Base-by-base conservation (phyloP, 495 filamentous ascomycete genomes). In the Friedmanniomyces simplex region DNA sequence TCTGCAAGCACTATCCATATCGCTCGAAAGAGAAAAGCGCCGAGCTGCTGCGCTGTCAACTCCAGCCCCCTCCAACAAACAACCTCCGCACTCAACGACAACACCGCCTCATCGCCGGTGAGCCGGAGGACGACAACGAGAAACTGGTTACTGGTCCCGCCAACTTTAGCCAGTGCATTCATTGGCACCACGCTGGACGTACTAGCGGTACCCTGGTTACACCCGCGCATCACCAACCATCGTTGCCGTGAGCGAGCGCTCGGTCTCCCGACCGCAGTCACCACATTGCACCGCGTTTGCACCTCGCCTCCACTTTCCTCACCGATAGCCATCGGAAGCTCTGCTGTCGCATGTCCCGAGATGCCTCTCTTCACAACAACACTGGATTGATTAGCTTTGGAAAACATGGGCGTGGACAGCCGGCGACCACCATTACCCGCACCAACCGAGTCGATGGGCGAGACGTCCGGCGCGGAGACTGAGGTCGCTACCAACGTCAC, bases 401-500 rank as follows among this genome's bases (percentile, higher is more conserved):
- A 26, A 24, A 58, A 47, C 8, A 72, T 72, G 69, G 69, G 69
- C 43, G 21, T 72, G 21, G 69, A 70, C 51, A 61, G 61, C 32
- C 59, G 64, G 46, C 54, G 67, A 47, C 69, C 69, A 30, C 69
- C 70, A 41, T 65, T 73, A 22, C 70, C 70, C 36, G 69, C 70
- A 52, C 64, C 68, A 36, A 69, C 69, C 12, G 68, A 66, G 36
- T 52, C 57, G 1, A 54, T 49, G 46, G 60, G 57, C 51, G 60
- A 63, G 58, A 62, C 62, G 42, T 66, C 57, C 34, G 59, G 60
- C 37, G 52, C 63, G 2, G 60, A 63, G 5, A 68, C 68, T 72
- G 89, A 95, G 74, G 74, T 91, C 67, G 89, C 82, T 62, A 87
- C 83, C 65, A 82, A 85, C 70, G 61, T 88, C 64, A 90, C 86